Base-by-base conservation (phyloP, 2,329 filamentous ascomycete species). In the Fusarium chlamydosporum region DNA sequence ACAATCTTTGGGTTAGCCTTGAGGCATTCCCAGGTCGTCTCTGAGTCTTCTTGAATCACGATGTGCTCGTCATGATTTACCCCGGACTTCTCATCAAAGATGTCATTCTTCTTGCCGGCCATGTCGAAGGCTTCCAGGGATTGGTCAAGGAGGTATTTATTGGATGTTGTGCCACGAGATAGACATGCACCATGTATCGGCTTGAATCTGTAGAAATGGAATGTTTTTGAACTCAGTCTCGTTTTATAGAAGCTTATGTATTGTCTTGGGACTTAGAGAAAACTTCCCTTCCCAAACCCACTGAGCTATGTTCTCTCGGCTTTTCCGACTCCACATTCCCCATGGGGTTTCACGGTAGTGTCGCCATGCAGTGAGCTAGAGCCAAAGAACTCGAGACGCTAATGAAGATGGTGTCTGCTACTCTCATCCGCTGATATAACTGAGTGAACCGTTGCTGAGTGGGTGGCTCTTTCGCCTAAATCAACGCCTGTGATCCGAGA, bases 1-100 rank as follows among this genome's bases (percentile, higher is more conserved):
- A 59, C 35, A 54, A 47, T 47, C 7, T 59, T 59, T 13, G 56
- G 56, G 18, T 59, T 59, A 7, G 26, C 35, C 8, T 35, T 38
- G 5, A 47, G 40, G 15, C 56, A 59, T 26, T 59, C 40, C 56
- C 48, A 59, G 13, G 50, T 55, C 1, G 40, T 55, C 18, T 40
- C 29, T 18, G 40, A 34, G 26, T 53, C 40, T 34, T 59, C 26
- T 9, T 55, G 13, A 4, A 59, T 47, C 4, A 41, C 27, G 18
- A 47, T 20, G 12, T 53, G 31, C n/a, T 58, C 56, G 13, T 43
- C 38, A 6, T 58, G 56, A 15, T 26, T 45, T 40, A 34, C 40
- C 16, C 8, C 47, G 38, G 56, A 31, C 26, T 58, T 58, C 12
- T 15, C 43, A 26, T 9, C 18, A 5, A 38, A 7, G 7, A 33